phyloP scores from a whole-genome alignment of 2,329 filamentous ascomycete genomes.

The Graphiopsis chlorocephala region DNA sequence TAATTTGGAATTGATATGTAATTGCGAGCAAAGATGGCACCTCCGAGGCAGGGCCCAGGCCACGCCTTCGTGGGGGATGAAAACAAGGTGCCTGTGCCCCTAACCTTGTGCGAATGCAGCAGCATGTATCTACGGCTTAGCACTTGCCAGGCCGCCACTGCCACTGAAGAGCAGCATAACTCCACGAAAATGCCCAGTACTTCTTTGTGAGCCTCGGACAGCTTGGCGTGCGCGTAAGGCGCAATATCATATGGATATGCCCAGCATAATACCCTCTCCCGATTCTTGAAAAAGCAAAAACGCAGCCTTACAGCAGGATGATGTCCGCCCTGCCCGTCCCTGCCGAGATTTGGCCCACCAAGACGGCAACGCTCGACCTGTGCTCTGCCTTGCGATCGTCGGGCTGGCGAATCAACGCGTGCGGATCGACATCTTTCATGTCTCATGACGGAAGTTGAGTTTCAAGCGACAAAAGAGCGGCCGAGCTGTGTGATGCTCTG shows the following conservation, averaged over 20 bases:
- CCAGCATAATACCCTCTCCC: too few species aligned
- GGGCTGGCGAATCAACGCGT: neutral
- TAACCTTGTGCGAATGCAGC: neutral
- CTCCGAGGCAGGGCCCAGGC: neutral
- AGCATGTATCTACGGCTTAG: neutral
- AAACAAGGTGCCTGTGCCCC: neutral
- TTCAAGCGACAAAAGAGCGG: neutral
- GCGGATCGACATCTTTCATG: neutral
- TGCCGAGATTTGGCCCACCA: slow-evolving; percentile 3
- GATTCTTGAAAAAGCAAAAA: neutral
- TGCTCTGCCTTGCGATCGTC: neutral
- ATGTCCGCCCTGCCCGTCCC: neutral
- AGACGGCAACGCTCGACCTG: neutral
- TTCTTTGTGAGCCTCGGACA: too few species aligned
- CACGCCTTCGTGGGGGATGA: neutral
- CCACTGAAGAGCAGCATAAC: too few species aligned
- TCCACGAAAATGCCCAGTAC: too few species aligned
- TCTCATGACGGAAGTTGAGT: neutral
- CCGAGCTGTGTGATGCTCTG: neutral
- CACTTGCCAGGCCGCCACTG: too few species aligned
- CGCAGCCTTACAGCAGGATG: neutral
- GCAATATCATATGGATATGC: neutral
- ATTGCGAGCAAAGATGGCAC: neutral
- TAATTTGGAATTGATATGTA: neutral
- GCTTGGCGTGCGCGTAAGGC: neutral